Evolutionary conservation across 345 rosid species (phyloP).

Genomic region (Sisymbrium altissimum): DNA sequence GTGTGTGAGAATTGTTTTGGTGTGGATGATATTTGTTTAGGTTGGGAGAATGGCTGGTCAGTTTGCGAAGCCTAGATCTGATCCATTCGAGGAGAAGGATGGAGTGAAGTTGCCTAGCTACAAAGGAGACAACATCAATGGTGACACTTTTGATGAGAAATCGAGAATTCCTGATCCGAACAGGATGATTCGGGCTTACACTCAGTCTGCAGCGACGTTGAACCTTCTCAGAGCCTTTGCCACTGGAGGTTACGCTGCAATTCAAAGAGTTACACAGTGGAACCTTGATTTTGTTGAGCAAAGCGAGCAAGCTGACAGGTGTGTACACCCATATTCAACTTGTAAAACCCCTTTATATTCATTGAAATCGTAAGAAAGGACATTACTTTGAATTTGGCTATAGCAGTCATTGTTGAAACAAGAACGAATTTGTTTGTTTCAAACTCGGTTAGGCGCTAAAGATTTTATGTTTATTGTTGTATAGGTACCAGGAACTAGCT

Average conservation of each 20-base stretch:
- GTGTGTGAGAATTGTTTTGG: not conserved
- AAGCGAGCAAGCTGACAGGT: constrained; percentile 67
- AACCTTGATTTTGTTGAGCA: constrained; percentile 57
- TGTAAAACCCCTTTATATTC: not conserved
- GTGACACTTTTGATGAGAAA: constrained; percentile 52
- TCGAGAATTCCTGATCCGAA: constrained; percentile 59
- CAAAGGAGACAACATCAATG: constrained; percentile 63
- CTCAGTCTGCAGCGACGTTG: constrained; percentile 54
- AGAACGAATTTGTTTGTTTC: not conserved
- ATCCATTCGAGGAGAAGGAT: constrained; percentile 45
- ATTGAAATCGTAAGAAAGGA: not conserved
- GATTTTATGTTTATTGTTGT: not conserved
- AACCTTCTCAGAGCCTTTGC: constrained; percentile 71
- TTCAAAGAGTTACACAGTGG: constrained; percentile 65
- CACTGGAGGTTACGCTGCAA: constrained; percentile 64
- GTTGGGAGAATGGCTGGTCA: constrained; percentile 77
- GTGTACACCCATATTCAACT: not conserved
- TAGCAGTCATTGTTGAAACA: not conserved
- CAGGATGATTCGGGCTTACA: constrained; percentile 55
- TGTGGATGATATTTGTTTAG: constrained; percentile 20
- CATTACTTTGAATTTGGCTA: not conserved
- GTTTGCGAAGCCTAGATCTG: constrained; percentile 61
- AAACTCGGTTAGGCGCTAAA: constrained; percentile 4
- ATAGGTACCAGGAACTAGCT: constrained; percentile 55
- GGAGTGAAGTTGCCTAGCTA: constrained; percentile 55